Evolutionary conservation across 2,329 filamentous ascomycete genomes (phyloP), one percentile per base, ranked within the genome.

Genomic region (Penicillium expansum): DNA sequence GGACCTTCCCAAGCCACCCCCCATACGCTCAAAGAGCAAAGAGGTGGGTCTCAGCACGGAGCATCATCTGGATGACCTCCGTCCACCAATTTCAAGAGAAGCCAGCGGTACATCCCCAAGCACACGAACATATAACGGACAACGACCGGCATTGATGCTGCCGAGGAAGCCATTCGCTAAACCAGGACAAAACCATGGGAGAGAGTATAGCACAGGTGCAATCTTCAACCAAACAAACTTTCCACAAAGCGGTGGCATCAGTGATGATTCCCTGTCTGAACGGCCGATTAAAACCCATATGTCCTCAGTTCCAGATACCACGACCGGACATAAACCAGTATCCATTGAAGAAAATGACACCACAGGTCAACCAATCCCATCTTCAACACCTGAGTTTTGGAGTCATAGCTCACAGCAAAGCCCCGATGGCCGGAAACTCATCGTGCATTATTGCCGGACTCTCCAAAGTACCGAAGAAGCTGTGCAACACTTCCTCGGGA

Each of bases 401-500:
- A 72, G 62, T 50, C 70, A 74, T 39, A 67, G 48, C 18, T 53
- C 68, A 69, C 82, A 84, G 10, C 82, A 69, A 53, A 82, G 5
- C 73, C 81, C 42, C 58, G 45, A 76, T 3, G 74, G 78, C 16
- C 71, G 83, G 39, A 82, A 80, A 49, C 84, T 91, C 44, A 83
- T 81, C 55, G 84, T 95, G 0, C 86, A 93, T 69, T 96, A 96
- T 72, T 96, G 91, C 77, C 85, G 78, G 48, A 88, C 79, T 55
- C 82, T 81, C 43, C 77, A 84, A 35, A 84, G 83, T 3, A 88
- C 89, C 18, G 91, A 97, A 70, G 74, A 78, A 6, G 82, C 89
- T 8, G 77, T 83, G 18, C 73, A 83, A 56, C 80, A 88, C 56
- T 96, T 97, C 64, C 69, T 86, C 38, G 63, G 82, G 27, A 85